Percentiles rank a stretch among this genome's conserved stretches.
Evolutionary conservation across 2,329 filamentous ascomycete species (phyloP).

Genomic region (Claviceps quebecensis): DNA sequence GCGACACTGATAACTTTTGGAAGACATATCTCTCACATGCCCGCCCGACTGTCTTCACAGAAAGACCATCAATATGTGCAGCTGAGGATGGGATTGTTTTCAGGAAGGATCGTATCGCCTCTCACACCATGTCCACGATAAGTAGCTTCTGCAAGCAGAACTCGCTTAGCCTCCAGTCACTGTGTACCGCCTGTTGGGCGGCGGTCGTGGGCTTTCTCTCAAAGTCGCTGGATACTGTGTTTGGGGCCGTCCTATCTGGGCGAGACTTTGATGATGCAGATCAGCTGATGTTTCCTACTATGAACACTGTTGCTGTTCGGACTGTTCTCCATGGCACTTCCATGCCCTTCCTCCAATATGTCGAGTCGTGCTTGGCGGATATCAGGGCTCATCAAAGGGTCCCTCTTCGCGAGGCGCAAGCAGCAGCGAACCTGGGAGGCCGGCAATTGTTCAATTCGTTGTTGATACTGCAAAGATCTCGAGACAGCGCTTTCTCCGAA

Average conservation of each 20-base stretch:
- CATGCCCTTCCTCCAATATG: slow-evolving; percentile 51
- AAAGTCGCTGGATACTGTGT: slow-evolving; percentile 57
- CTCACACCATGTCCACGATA: slow-evolving; percentile 6
- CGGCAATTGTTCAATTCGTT: slow-evolving; percentile 38
- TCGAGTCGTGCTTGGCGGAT: slow-evolving; percentile 55
- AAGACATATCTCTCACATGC: slow-evolving; percentile 45
- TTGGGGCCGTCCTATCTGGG: slow-evolving; percentile 73
- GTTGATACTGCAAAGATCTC: slow-evolving; percentile 37
- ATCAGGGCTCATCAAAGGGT: slow-evolving; percentile 63
- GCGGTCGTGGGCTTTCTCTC: slow-evolving; percentile 51
- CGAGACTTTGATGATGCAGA: slow-evolving; percentile 60
- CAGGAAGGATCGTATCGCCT: slow-evolving; percentile 8
- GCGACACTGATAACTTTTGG: slow-evolving; percentile 48
- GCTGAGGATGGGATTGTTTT: slow-evolving; percentile 1
- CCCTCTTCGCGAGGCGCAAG: slow-evolving; percentile 57
- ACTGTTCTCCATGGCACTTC: slow-evolving; percentile 56
- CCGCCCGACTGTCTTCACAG: slow-evolving; percentile 20
- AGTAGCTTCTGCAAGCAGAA: slow-evolving; percentile 48
- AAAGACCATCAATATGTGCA: not conserved
- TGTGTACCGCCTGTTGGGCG: slow-evolving; percentile 67
- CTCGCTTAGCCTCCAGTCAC: slow-evolving; percentile 58
- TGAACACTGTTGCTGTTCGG: slow-evolving; percentile 77
- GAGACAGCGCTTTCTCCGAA: not conserved
- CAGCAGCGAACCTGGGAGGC: slow-evolving; percentile 20
- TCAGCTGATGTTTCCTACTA: slow-evolving; percentile 66